Percentiles rank a stretch among this genome's conserved stretches.
phyloP scores from a whole-genome alignment of 2,329 filamentous ascomycete species.

The Venturia carpophila region DNA sequence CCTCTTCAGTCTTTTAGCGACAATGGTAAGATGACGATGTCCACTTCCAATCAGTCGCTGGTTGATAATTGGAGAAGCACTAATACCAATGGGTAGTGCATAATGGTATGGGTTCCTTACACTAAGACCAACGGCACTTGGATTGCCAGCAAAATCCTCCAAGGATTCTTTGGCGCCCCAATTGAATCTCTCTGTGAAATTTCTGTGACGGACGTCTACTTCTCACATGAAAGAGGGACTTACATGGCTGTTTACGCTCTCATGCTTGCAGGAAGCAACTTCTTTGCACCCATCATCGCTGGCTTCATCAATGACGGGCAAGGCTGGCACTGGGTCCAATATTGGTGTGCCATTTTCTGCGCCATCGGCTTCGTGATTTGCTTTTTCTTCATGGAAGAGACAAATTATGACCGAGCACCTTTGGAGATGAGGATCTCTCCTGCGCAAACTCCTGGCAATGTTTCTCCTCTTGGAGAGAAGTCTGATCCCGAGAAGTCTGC shows the following conservation, averaged over 20 bases:
- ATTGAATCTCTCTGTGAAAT: slow-evolving; percentile 23
- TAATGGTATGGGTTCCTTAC: slow-evolving; percentile 16
- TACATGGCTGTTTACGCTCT: slow-evolving; percentile 29
- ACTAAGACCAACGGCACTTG: slow-evolving; percentile 16
- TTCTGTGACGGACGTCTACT: slow-evolving; percentile 20
- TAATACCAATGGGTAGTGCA: neutral
- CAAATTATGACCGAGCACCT: slow-evolving; percentile 41
- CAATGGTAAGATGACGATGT: slow-evolving; percentile 24
- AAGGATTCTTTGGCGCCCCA: slow-evolving; percentile 23
- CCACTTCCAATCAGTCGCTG: neutral
- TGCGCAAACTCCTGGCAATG: slow-evolving; percentile 8
- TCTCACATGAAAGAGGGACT: slow-evolving; percentile 20
- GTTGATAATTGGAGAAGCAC: no score
- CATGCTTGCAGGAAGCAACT: slow-evolving; percentile 29
- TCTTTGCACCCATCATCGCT: slow-evolving; percentile 31
- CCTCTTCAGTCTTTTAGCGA: slow-evolving; percentile 36
- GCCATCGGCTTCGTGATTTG: slow-evolving; percentile 34
- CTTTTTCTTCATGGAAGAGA: slow-evolving; percentile 53
- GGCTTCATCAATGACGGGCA: slow-evolving; percentile 32
- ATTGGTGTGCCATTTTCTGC: slow-evolving; percentile 16
- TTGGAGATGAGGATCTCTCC: slow-evolving; percentile 20
- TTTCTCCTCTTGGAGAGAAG: neutral
- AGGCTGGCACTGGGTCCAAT: slow-evolving; percentile 21
- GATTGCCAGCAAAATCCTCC: slow-evolving; percentile 20
- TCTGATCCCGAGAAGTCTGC: neutral